A percentile compares a stretch with the other conserved stretches of the same genome.
phyloP scores from a whole-genome alignment of 2,329 filamentous ascomycete genomes.

The Diplodia intermedia region DNA sequence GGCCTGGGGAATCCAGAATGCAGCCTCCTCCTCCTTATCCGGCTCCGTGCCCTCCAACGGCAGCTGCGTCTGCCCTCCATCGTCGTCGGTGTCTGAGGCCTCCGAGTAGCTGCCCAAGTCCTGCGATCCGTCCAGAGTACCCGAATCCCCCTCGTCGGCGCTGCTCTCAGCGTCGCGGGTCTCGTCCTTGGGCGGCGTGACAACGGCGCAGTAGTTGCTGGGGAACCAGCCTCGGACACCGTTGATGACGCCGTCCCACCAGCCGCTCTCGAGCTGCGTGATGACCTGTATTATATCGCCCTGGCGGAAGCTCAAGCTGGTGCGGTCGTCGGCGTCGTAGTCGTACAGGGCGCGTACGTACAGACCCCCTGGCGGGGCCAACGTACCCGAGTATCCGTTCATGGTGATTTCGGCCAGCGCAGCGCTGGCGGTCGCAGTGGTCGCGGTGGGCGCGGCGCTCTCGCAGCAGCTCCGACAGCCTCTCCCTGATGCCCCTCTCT shows the following conservation, averaged over 20 bases:
- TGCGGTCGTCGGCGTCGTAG: constrained; percentile 96
- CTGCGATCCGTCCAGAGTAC: constrained; percentile 45
- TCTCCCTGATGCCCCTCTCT: constrained; percentile 30
- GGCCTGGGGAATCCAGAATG: constrained; percentile 98
- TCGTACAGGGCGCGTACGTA: constrained; percentile 97
- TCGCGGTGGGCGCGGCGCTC: constrained; percentile 27
- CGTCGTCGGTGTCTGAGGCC: constrained; percentile 59
- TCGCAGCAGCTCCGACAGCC: constrained; percentile 15
- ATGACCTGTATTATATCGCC: constrained; percentile 99
- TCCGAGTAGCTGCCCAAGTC: constrained; percentile 69
- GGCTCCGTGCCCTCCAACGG: constrained; percentile 72
- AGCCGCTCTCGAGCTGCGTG: constrained; percentile 95
- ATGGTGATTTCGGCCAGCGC: constrained; percentile 44
- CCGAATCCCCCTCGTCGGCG: constrained; percentile 51
- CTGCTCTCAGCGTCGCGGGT: constrained; percentile 61
- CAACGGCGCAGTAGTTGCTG: constrained; percentile 95
- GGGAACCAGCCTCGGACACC: constrained; percentile 98
- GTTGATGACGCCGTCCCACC: constrained; percentile 99
- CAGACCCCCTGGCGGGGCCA: constrained; percentile 65
- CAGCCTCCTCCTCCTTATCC: constrained; percentile 80
- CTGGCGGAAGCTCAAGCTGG: constrained; percentile 94
- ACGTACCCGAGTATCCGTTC: constrained; percentile 59
- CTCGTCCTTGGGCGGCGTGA: constrained; percentile 77
- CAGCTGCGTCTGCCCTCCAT: constrained; percentile 56
- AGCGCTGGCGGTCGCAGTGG: constrained; percentile 34